Conservation (phyloP, 176 grass and related monocot genomes). For the Olyra latifolia region DNA sequence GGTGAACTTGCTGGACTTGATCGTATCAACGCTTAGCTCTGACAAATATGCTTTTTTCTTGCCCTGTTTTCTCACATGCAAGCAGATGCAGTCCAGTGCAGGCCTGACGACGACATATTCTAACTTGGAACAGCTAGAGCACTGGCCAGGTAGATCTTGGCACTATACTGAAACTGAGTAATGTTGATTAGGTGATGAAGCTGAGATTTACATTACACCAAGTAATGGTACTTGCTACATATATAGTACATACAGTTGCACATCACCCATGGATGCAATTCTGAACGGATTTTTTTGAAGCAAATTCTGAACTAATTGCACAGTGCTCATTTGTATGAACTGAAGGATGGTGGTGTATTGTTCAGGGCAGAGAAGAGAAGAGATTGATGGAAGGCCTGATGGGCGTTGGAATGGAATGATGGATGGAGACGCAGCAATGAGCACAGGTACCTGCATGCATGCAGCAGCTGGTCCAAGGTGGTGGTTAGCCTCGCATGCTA, state of each 20-base stretch:
- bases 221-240: no score
- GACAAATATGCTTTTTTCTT: constrained; percentile 6
- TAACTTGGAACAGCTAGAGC: neutral
- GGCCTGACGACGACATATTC: neutral
- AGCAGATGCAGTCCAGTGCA: neutral
- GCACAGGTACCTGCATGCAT: neutral
- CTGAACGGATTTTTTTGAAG: no score
- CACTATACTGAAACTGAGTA: neutral
- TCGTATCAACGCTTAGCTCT: neutral
- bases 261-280: no score
- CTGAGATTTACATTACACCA: no score
- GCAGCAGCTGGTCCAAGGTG: neutral
- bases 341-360: no score
- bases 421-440: neutral
- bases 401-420: no score
- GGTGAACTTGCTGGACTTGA: constrained; percentile 17
- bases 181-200: neutral
- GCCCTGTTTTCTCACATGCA: neutral
- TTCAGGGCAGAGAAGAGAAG: no score
- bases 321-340: no score
- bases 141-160: no score
- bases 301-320: no score
- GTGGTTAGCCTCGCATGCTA: neutral
- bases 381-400: no score
- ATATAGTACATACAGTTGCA: no score